phyloP scores from a whole-genome alignment of 331 rosid species.

The Saraca asoca region DNA sequence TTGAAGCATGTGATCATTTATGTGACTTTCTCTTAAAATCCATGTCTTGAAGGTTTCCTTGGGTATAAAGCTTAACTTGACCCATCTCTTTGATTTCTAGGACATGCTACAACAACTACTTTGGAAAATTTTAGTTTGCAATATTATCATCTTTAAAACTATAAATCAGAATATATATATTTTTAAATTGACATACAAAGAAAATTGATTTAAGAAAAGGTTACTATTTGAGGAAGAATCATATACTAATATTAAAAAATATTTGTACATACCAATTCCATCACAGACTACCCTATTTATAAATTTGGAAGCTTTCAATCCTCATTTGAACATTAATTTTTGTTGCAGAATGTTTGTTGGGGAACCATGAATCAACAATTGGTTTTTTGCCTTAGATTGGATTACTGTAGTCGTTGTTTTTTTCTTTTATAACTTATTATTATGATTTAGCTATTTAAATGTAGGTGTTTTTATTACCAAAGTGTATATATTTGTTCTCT shows the following conservation, averaged over 20 bases:
- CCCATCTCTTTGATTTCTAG: slow-evolving; percentile 41
- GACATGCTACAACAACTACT: slow-evolving; percentile 25
- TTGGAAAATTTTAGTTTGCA: slow-evolving; percentile 25
- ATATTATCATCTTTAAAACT: neutral
- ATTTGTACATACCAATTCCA: slow-evolving; percentile 42
- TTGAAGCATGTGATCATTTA: neutral
- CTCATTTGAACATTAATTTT: too few species aligned
- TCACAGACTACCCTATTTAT: slow-evolving; percentile 29
- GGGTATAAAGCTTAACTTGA: slow-evolving; percentile 16
- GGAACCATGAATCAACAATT: slow-evolving; percentile 43
- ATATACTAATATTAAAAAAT: slow-evolving; percentile 1
- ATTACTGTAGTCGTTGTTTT: too few species aligned
- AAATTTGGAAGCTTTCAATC: slow-evolving; percentile 30
- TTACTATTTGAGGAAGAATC: slow-evolving; percentile 30
- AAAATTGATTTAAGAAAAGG: slow-evolving; percentile 33
- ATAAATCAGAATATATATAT: neutral
- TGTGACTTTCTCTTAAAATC: neutral
- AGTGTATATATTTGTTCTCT: too few species aligned
- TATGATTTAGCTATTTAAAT: too few species aligned
- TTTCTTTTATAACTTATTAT: too few species aligned
- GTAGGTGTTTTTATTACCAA: too few species aligned
- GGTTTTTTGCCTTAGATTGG: slow-evolving; percentile 24
- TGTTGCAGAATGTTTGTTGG: too few species aligned
- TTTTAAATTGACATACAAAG: slow-evolving; percentile 24
- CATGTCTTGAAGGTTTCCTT: slow-evolving; percentile 23